Evolutionary conservation across 495 filamentous ascomycete species (phyloP).

Genomic region (Pseudotulostoma volvatum): DNA sequence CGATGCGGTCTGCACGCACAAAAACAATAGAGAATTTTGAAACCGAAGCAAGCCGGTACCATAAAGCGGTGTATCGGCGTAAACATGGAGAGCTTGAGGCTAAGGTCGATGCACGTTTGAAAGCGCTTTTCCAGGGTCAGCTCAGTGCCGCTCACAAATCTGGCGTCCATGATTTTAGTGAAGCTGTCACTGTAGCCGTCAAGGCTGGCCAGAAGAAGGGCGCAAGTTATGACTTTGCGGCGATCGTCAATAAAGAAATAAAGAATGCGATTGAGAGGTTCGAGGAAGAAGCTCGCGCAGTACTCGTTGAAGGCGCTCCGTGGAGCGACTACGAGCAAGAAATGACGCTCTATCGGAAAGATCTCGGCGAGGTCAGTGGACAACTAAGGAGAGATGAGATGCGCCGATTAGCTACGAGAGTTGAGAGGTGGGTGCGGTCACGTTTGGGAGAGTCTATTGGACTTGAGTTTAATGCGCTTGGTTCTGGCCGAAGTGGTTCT

Average conservation of each 20-base stretch:
- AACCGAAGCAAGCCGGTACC: slow-evolving; percentile 78
- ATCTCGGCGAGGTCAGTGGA: slow-evolving; percentile 70
- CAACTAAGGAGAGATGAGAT: slow-evolving; percentile 84
- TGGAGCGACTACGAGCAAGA: slow-evolving; percentile 67
- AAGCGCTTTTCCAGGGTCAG: slow-evolving; percentile 74
- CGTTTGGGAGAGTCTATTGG: slow-evolving; percentile 76
- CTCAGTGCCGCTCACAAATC: slow-evolving; percentile 74
- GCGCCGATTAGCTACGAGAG: slow-evolving; percentile 72
- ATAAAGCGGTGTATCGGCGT: slow-evolving; percentile 79
- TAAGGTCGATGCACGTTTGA: slow-evolving; percentile 75
- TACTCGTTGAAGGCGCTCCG: slow-evolving; percentile 55
- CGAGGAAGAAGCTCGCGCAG: slow-evolving; percentile 54
- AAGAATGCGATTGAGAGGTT: slow-evolving; percentile 56
- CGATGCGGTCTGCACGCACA: slow-evolving; percentile 53
- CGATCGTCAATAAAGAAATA: slow-evolving; percentile 78
- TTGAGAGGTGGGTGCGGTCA: slow-evolving; percentile 84
- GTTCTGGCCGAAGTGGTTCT: slow-evolving; percentile 63
- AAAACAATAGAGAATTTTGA: slow-evolving; percentile 73
- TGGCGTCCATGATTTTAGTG: slow-evolving; percentile 73
- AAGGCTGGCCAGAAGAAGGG: slow-evolving; percentile 86
- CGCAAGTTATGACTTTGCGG: slow-evolving; percentile 78
- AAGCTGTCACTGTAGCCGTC: slow-evolving; percentile 66
- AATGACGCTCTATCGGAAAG: slow-evolving; percentile 48
- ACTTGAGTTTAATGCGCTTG: slow-evolving; percentile 86
- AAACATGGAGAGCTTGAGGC: slow-evolving; percentile 72